Evolutionary conservation across 225 moss, liverwort and hornwort species (phyloP), one percentile per base, ranked within the genome.

Genomic region (Takakia lepidozioides): DNA sequence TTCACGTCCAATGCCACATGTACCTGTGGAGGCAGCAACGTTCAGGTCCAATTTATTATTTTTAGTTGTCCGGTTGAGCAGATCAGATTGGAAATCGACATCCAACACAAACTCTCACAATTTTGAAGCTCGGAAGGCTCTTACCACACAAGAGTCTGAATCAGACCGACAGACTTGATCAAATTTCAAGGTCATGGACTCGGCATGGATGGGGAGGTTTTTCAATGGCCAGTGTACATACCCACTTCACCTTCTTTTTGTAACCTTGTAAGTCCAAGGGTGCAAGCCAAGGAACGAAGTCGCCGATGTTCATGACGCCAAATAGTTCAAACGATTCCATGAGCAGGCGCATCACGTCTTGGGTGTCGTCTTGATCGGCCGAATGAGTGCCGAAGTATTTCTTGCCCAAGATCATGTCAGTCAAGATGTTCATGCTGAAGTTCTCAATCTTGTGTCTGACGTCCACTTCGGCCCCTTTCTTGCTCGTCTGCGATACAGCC

Each of bases 341-440:
- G 15, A 48, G 25, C 5, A 48, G 47, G 13, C 1, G 15, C 16
- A 48, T 5, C 15, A 48, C 25, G 16, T 26, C 18, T 2, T 25
- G 26, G 47, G 26, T 48, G 7, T 25, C 25, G 3, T 25, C 25
- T 11, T 48, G 15, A 28, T 13, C 18, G 4, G 52, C 52, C 1
- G 8, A 9, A 9, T 18, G 8, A 2, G 20, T 38, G 5, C 34
- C 52, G 15, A 52, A 38, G 14, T 52, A 52, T 32, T 38, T 11
- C 51, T 51, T 52, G 7, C 52, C 52, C 17, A 52, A 15, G 19
- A 52, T 36, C 35, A 52, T 52, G 7, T 19, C 7, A 0, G 2
- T 34, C 32, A 37, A 22, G 13, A 21, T 21, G 2, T 52, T 52
- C 52, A 52, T 52, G 8, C 29, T 14, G 29, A 2, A 52, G 16